These are phyloP conservation scores for Dendrostoma leiphaemia DNA, from an alignment of 2,329 filamentous ascomycete genomes.

Conservation along the genomic window DNA sequence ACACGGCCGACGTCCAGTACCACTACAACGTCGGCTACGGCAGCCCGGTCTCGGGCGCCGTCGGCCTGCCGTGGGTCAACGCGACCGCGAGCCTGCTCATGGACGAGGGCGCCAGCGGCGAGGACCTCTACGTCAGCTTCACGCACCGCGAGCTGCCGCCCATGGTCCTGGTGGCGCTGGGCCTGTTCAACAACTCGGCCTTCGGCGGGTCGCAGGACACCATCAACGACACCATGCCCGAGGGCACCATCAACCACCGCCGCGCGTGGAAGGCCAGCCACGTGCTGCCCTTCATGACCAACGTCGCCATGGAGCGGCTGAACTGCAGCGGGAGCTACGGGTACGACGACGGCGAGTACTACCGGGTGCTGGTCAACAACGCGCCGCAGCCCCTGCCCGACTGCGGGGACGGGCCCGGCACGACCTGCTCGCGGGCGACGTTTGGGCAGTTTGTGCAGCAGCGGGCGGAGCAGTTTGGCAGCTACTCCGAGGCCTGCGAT, in stretches of 20 bases:
- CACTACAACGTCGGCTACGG: slow-evolving; percentile 67
- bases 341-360: slow-evolving; percentile 50
- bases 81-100: slow-evolving; percentile 53
- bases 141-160: slow-evolving; percentile 69
- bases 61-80: slow-evolving; percentile 67
- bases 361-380: slow-evolving; percentile 43
- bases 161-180: slow-evolving; percentile 64
- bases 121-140: slow-evolving; percentile 67
- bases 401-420: slow-evolving; percentile 43
- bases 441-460: slow-evolving; percentile 39
- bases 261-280: slow-evolving; percentile 63
- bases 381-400: slow-evolving; percentile 39
- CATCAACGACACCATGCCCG: slow-evolving; percentile 64
- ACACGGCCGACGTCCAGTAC: slow-evolving; percentile 62
- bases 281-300: slow-evolving; percentile 63
- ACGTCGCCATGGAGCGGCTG: slow-evolving; percentile 65
- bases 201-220: slow-evolving; percentile 46
- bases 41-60: slow-evolving; percentile 51
- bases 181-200: slow-evolving; percentile 67
- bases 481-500: slow-evolving; percentile 39
- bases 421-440: slow-evolving; percentile 37
- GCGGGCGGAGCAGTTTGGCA: slow-evolving; percentile 35
- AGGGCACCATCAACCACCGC: slow-evolving; percentile 59
- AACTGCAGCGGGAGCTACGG: slow-evolving; percentile 57
- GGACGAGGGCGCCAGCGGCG: slow-evolving; percentile 30